These are phyloP conservation scores for Isabelozyma gotoi DNA, from an alignment of 805 yeast species.

Conservation along the genomic window DNA sequence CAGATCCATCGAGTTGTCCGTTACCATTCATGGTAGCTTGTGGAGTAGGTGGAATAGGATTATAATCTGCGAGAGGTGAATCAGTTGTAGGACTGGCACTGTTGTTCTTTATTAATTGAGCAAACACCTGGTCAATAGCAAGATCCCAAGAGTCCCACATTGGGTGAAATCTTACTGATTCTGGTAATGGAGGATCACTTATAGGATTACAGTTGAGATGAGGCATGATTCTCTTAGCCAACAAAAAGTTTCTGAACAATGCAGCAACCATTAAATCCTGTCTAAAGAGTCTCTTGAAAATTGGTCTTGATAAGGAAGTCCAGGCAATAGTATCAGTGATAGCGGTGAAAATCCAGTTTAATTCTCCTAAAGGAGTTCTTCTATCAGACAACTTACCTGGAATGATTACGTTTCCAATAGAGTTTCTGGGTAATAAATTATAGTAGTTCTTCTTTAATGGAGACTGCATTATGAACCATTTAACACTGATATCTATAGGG, in stretches of 20 bases:
- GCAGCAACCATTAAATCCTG: constrained; percentile 98
- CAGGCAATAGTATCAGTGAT: constrained; percentile 98
- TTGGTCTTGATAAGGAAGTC: constrained; percentile 84
- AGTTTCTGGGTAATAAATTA: constrained; percentile 43
- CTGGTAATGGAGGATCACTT: constrained; percentile 91
- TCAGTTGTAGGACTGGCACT: constrained; percentile 13
- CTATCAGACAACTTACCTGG: constrained; percentile 93
- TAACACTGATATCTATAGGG: constrained; percentile 90
- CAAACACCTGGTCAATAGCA: constrained; percentile 90
- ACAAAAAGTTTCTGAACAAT: constrained; percentile 82
- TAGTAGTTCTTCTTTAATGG: constrained; percentile 58
- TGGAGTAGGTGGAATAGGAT: constrained; percentile 6
- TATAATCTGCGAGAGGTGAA: neutral
- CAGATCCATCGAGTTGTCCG: neutral
- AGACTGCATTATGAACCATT: constrained; percentile 86
- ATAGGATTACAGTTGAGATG: constrained; percentile 91
- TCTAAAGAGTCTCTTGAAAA: constrained; percentile 86
- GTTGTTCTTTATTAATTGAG: constrained; percentile 56
- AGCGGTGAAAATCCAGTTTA: constrained; percentile 97
- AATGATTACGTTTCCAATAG: constrained; percentile 60
- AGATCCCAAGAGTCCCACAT: constrained; percentile 99
- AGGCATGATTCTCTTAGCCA: constrained; percentile 94
- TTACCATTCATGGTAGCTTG: constrained; percentile 10
- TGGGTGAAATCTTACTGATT: constrained; percentile 72
- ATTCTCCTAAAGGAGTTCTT: constrained; percentile 92